Percentiles rank a stretch among this genome's conserved stretches.
Evolutionary conservation across 164 flowering plant genomes (phyloP).

Genomic region (Malania oleifera): DNA sequence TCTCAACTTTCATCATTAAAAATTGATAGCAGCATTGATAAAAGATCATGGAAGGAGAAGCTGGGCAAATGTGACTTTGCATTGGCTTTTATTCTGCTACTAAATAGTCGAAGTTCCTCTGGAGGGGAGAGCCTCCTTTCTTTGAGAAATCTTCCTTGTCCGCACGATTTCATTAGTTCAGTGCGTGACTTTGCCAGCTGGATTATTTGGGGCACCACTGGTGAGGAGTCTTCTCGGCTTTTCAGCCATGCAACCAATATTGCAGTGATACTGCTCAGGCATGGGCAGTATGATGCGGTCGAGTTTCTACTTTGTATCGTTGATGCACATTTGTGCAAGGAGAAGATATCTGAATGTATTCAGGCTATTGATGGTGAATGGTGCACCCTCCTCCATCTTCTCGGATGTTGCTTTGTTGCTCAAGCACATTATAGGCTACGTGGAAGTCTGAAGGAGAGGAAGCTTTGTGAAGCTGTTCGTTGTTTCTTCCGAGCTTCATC

Average conservation of each 20-base stretch:
- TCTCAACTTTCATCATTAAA: conserved; percentile 80
- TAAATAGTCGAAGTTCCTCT: conserved; percentile 30
- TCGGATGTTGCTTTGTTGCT: conserved; percentile 84
- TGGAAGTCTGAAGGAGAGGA: conserved; percentile 50
- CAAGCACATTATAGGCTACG: conserved; percentile 53
- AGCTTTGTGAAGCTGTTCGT: conserved; percentile 72
- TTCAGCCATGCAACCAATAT: conserved; percentile 56
- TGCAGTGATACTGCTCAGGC: conserved; percentile 54
- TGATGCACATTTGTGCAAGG: conserved; percentile 57
- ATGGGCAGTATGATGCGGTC: conserved; percentile 81
- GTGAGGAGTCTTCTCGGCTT: conserved; percentile 46
- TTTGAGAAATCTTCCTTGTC: conserved; percentile 39
- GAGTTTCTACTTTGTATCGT: conserved; percentile 70
- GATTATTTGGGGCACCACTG: conserved; percentile 63
- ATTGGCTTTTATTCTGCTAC: conserved; percentile 56
- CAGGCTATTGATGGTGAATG: conserved; percentile 56
- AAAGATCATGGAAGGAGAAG: conserved; percentile 56
- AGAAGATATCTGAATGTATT: conserved; percentile 50
- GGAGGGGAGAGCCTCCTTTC: conserved; percentile 29
- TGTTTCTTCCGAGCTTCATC: conserved; percentile 97
- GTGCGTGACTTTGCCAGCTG: conserved; percentile 58
- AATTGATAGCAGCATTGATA: conserved; percentile 50
- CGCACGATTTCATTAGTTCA: conserved; percentile 31
- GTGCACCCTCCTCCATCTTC: conserved; percentile 65
- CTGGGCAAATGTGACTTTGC: conserved; percentile 69